Base-by-base conservation (phyloP, 2,329 filamentous ascomycete species). In the Dichotomopilus funicola region DNA sequence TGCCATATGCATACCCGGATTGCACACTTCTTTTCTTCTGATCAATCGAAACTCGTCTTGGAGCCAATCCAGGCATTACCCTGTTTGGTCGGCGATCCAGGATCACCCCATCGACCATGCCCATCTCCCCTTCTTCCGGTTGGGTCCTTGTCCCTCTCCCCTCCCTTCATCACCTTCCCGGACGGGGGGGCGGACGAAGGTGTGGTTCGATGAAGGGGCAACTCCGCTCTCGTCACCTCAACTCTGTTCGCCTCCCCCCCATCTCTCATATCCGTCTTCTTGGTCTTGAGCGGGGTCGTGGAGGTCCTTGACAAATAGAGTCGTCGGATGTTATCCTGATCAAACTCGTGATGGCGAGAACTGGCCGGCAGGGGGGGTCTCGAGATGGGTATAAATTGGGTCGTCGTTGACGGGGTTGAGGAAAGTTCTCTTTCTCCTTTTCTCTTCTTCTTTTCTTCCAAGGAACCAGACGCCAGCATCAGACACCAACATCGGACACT, bases 351-450 rank as follows among this genome's bases (percentile, higher is more conserved):
- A 67, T 65, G 63, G 62, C 63, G 65, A 61, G 61, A 67, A 64
- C 61, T 68, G 64, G 63, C 66, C 65, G 70, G 63, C 68, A 64
- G 59, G 63, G 67, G 66, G 67, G 64, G 67, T 65, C 63, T 62
- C 58, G 58, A 67, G 68, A 80, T 76, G 80, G 76, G 74, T 85
- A 86, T 86, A 86, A 86, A 85, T 83, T 73, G 79, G 71, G 68
- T 67, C 66, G 67, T 72, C 70, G 71, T 78, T 72, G 72, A 77
- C 75, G 63, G 70, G 66, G 68, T 71, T 65, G 65, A 64, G 64
- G 60, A 60, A 56, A 68, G 68, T 73, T 70, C 69, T 80, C 74
- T 72, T 77, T 79, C 75, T 76, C 80, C 73, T 73, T 77, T 78
- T 54, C 33, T 71, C 71, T 70, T 72, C 61, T 65, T 62, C 61